phyloP scores from a whole-genome alignment of 768 basidiomycete genomes.

The Leccinum broughii region DNA sequence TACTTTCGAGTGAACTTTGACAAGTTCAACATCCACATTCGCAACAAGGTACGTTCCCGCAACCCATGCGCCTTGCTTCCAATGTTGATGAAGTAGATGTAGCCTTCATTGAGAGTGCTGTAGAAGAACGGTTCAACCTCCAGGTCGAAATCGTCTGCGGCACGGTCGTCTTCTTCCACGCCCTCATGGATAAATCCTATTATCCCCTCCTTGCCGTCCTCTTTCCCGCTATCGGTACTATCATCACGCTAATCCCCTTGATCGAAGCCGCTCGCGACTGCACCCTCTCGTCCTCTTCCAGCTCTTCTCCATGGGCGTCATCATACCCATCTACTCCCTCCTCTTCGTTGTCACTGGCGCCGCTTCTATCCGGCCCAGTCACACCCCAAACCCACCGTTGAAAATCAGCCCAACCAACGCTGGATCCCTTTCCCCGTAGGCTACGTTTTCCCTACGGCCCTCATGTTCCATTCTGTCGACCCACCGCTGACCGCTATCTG shows the following conservation, averaged over 20 bases:
- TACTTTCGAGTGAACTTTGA: conserved; percentile 89
- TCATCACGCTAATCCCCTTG: conserved; percentile 36
- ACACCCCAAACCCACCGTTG: conserved; percentile 13
- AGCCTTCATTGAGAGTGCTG: conserved; percentile 75
- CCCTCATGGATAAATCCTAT: conserved; percentile 16
- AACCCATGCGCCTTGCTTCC: background rate
- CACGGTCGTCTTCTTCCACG: conserved; percentile 50
- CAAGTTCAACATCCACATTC: conserved; percentile 76
- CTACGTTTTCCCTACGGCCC: too few species aligned
- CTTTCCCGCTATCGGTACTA: conserved; percentile 8
- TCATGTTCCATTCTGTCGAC: too few species aligned
- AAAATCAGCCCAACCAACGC: too few species aligned
- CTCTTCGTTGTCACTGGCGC: conserved; percentile 43
- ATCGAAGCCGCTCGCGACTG: conserved; percentile 46
- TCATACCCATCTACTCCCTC: conserved; percentile 50
- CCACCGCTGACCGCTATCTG: too few species aligned
- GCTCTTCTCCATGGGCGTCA: conserved; percentile 40
- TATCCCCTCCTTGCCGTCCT: conserved; percentile 18
- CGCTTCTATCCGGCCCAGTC: conserved; percentile 10
- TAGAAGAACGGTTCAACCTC: conserved; percentile 59
- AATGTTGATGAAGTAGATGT: conserved; percentile 40
- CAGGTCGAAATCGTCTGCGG: conserved; percentile 34
- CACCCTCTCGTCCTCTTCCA: conserved; percentile 40
- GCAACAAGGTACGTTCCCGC: conserved; percentile 66
- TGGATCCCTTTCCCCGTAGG: too few species aligned